Conservation (phyloP, 495 filamentous ascomycete genomes). For the Tuber umbilicatum region DNA sequence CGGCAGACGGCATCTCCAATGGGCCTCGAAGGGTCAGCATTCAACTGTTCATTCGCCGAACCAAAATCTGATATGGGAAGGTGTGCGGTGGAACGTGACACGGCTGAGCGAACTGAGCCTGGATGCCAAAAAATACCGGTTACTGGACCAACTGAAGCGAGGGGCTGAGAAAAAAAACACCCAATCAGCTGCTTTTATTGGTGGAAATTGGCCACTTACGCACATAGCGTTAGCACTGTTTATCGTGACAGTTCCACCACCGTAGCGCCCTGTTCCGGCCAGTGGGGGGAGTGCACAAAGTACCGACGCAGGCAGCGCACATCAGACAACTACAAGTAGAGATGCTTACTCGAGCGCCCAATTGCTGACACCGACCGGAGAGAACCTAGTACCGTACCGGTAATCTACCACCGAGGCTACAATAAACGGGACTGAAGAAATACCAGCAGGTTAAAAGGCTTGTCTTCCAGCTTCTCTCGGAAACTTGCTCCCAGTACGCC, state of each 20-base stretch:
- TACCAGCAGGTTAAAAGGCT: neutral
- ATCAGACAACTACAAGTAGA: neutral
- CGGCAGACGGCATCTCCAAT: neutral
- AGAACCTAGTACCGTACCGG: neutral
- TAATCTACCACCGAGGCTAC: neutral
- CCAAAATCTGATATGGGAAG: neutral
- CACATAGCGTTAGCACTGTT: neutral
- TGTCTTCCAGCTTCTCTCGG: neutral
- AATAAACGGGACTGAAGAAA: neutral
- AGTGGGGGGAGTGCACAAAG: neutral
- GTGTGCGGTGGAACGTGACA: conserved; percentile 1
- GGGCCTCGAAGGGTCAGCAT: neutral
- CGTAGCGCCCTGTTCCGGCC: neutral
- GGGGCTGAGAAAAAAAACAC: neutral
- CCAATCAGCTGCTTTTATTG: neutral
- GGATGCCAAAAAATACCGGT: neutral
- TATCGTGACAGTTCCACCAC: neutral
- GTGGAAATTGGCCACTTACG: neutral
- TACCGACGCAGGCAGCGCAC: neutral
- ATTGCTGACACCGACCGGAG: neutral
- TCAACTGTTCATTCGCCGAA: neutral
- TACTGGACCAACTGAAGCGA: neutral
- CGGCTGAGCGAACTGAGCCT: neutral
- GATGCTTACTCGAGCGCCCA: neutral
- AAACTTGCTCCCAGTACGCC: neutral